A percentile compares a stretch with the other conserved stretches of the same genome.
Conservation (phyloP, 2,329 filamentous ascomycete genomes). For the Chaetoscypha palmicola region DNA sequence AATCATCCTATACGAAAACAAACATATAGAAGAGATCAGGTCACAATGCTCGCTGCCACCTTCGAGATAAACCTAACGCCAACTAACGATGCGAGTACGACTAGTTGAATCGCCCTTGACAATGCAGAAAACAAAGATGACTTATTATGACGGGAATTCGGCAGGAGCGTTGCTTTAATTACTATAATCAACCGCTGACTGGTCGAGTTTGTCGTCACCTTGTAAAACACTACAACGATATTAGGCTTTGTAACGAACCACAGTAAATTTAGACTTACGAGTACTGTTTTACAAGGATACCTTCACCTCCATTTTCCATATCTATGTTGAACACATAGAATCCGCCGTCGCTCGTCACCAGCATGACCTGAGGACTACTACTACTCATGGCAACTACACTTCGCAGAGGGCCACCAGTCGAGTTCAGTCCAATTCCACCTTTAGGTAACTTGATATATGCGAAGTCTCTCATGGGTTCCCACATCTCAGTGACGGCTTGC, state of each 20-base stretch:
- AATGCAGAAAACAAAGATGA: no score
- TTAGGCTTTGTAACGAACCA: neutral
- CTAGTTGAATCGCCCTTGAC: no score
- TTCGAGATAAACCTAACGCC: constrained; percentile 3
- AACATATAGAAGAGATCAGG: no score
- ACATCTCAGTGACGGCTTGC: constrained; percentile 92
- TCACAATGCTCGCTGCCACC: no score
- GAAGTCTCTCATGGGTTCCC: constrained; percentile 92
- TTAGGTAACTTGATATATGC: constrained; percentile 92
- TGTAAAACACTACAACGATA: constrained; percentile 27
- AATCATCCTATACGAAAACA: no score
- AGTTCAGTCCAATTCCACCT: constrained; percentile 32
- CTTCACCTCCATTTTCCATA: constrained; percentile 89
- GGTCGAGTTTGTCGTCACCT: constrained; percentile 30
- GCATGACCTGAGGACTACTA: constrained; percentile 93
- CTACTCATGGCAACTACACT: constrained; percentile 98
- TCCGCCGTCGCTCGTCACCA: constrained; percentile 89
- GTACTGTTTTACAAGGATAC: constrained; percentile 82
- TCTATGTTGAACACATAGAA: constrained; percentile 96
- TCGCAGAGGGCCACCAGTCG: constrained; percentile 51
- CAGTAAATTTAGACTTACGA: constrained; percentile 57
- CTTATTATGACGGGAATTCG: neutral
- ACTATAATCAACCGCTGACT: constrained; percentile 26
- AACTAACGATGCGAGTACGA: constrained; percentile 1
- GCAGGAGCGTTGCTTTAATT: constrained; percentile 11